These are phyloP conservation scores for Daedalea quercina DNA, from an alignment of 768 basidiomycete genomes.

Conservation along the genomic window DNA sequence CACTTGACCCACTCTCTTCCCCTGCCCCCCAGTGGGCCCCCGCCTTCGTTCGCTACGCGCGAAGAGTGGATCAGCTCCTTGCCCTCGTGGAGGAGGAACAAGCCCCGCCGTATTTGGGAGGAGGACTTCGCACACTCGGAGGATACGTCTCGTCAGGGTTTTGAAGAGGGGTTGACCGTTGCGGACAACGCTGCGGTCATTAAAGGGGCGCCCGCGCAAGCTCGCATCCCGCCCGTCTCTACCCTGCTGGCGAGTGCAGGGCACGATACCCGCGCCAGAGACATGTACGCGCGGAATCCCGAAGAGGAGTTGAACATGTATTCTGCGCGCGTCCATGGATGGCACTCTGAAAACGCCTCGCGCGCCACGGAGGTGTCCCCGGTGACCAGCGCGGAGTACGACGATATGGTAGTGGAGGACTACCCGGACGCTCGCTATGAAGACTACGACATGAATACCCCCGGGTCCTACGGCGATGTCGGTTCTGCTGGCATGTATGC, in stretches of 20 bases:
- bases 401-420: slow-evolving; percentile 23
- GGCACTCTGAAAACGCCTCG: slow-evolving; percentile 30
- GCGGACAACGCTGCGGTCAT: slow-evolving; percentile 75
- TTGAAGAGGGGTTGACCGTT: slow-evolving; percentile 66
- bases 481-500: neutral
- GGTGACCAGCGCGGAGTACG: slow-evolving; percentile 17
- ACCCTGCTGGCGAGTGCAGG: slow-evolving; percentile 18
- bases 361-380: slow-evolving; percentile 28
- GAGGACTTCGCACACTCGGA: slow-evolving; percentile 33
- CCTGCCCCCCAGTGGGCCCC: slow-evolving; percentile 51
- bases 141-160: slow-evolving; percentile 42
- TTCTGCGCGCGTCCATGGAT: slow-evolving; percentile 24
- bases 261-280: slow-evolving; percentile 3
- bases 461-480: slow-evolving; percentile 2
- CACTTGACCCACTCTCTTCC: slow-evolving; percentile 53
- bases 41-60: slow-evolving; percentile 57
- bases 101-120: slow-evolving; percentile 63
- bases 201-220: slow-evolving; percentile 82
- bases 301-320: slow-evolving; percentile 39
- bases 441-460: slow-evolving; percentile 1
- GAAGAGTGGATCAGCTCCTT: slow-evolving; percentile 72
- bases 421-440: slow-evolving; percentile 6
- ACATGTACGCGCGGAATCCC: slow-evolving; percentile 16
- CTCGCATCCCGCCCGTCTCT: slow-evolving; percentile 73
- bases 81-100: slow-evolving; percentile 65